phyloP scores from a whole-genome alignment of 2,329 filamentous ascomycete species.

The Macrophomina pseudophaseolina region DNA sequence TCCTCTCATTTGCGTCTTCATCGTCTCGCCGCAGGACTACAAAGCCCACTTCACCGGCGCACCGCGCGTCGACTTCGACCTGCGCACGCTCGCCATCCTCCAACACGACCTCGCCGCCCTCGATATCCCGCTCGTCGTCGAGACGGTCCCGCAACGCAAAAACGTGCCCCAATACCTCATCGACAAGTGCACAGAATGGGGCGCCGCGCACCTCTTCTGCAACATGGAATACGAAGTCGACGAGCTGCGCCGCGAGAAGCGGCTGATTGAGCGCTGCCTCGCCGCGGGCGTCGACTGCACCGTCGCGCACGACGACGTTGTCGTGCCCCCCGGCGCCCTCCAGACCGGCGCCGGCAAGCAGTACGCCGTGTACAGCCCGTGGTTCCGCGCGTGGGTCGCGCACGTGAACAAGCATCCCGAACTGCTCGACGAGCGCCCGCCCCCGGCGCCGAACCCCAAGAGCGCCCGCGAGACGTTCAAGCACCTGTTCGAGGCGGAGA shows the following conservation, averaged over 20 bases:
- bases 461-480: conserved; percentile 55
- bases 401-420: conserved; percentile 73
- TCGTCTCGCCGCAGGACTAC: conserved; percentile 82
- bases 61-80: conserved; percentile 76
- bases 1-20: conserved; percentile 76
- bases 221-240: conserved; percentile 95
- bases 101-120: conserved; percentile 69
- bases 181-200: conserved; percentile 72
- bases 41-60: conserved; percentile 78
- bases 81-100: conserved; percentile 72
- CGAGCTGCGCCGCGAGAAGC: conserved; percentile 78
- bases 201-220: conserved; percentile 74
- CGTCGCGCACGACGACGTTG: conserved; percentile 80
- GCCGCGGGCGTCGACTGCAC: conserved; percentile 70
- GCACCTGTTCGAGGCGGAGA: conserved; percentile 62
- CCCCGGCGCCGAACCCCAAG: conserved; percentile 62
- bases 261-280: conserved; percentile 65
- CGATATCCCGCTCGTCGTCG: conserved; percentile 78
- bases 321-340: conserved; percentile 75
- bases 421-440: conserved; percentile 65
- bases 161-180: conserved; percentile 66
- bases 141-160: conserved; percentile 71
- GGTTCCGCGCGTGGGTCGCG: conserved; percentile 77
- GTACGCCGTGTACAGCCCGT: conserved; percentile 84
- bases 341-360: conserved; percentile 73